These are phyloP conservation scores for Nothophaeocryptopus gaeumannii DNA, from an alignment of 2,329 filamentous ascomycete genomes.

Conservation along the genomic window DNA sequence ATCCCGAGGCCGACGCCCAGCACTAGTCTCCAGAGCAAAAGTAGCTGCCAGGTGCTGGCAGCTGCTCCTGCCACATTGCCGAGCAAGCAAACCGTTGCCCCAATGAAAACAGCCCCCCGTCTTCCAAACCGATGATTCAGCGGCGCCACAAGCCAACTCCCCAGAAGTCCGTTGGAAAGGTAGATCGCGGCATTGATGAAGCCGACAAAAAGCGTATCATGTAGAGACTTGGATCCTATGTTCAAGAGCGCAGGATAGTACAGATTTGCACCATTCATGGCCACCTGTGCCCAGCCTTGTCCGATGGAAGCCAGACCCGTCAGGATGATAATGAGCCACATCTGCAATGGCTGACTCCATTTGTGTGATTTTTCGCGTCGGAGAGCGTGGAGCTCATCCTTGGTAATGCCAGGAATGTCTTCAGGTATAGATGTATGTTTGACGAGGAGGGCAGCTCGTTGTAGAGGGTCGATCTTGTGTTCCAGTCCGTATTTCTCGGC, in stretches of 20 bases:
- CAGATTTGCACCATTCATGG: slow-evolving; percentile 32
- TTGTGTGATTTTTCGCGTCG: neutral
- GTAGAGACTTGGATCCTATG: slow-evolving; percentile 11
- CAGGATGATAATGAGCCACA: slow-evolving; percentile 46
- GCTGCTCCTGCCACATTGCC: slow-evolving; percentile 62
- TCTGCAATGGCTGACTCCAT: slow-evolving; percentile 12
- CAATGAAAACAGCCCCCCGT: slow-evolving; percentile 38
- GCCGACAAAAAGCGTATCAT: slow-evolving; percentile 30
- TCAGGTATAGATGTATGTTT: no score
- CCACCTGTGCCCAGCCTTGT: slow-evolving; percentile 34
- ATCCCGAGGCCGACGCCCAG: slow-evolving; percentile 56
- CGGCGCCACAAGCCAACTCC: slow-evolving; percentile 53
- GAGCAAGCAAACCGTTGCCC: slow-evolving; percentile 51
- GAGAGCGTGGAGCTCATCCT: neutral
- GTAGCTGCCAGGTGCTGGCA: slow-evolving; percentile 60
- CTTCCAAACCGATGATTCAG: slow-evolving; percentile 32
- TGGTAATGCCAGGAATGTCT: neutral
- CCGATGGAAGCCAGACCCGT: slow-evolving; percentile 10
- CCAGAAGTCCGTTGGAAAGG: slow-evolving; percentile 37
- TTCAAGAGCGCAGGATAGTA: slow-evolving; percentile 26
- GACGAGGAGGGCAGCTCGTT: neutral
- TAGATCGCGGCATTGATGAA: slow-evolving; percentile 51
- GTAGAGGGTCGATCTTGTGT: neutral
- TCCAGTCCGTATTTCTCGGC: slow-evolving; percentile 1
- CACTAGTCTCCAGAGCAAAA: slow-evolving; percentile 65